Percentiles rank a stretch among this genome's conserved stretches.
Conservation (phyloP, 2,329 filamentous ascomycete genomes). For the Botrytis fabae region DNA sequence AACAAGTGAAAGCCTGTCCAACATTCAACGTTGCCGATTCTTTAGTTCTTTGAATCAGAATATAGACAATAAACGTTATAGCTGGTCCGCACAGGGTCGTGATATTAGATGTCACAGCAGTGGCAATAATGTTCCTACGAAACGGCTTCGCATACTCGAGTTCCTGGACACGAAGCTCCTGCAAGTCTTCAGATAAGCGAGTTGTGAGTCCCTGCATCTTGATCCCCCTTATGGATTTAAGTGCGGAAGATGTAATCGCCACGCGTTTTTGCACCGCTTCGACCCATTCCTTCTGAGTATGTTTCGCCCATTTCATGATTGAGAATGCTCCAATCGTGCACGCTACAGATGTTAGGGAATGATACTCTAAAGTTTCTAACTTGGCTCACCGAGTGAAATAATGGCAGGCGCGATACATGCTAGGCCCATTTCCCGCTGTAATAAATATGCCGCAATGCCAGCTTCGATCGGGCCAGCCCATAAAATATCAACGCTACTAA, state of each 20-base stretch:
- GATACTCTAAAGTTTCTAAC: no score
- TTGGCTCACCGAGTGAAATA: conserved; percentile 22
- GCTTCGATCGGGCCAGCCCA: conserved; percentile 45
- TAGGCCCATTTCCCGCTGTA: conserved; percentile 40
- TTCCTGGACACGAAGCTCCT: conserved; percentile 28
- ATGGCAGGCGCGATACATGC: conserved; percentile 23
- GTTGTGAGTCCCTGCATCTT: conserved; percentile 31
- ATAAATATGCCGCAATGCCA: conserved; percentile 41
- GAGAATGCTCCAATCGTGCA: conserved; percentile 12
- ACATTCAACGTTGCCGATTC: conserved; percentile 28
- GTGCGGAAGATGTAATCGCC: conserved; percentile 31
- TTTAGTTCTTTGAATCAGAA: conserved; percentile 3
- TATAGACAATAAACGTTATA: conserved; percentile 4
- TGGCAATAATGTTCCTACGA: conserved; percentile 10
- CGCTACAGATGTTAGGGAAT: not conserved
- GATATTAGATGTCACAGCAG: conserved; percentile 13
- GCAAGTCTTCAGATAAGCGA: conserved; percentile 37
- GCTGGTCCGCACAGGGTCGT: not conserved
- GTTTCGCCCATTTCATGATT: conserved; percentile 12
- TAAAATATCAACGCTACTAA: conserved; percentile 40
- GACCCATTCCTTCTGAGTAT: conserved; percentile 30
- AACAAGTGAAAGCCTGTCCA: conserved; percentile 43
- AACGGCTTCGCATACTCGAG: conserved; percentile 23
- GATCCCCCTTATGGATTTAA: conserved; percentile 37
- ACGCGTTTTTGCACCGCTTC: conserved; percentile 37